A percentile compares a stretch with the other conserved stretches of the same genome.
phyloP scores from a whole-genome alignment of 306 rosid genomes.

The Mimosa pudica region DNA sequence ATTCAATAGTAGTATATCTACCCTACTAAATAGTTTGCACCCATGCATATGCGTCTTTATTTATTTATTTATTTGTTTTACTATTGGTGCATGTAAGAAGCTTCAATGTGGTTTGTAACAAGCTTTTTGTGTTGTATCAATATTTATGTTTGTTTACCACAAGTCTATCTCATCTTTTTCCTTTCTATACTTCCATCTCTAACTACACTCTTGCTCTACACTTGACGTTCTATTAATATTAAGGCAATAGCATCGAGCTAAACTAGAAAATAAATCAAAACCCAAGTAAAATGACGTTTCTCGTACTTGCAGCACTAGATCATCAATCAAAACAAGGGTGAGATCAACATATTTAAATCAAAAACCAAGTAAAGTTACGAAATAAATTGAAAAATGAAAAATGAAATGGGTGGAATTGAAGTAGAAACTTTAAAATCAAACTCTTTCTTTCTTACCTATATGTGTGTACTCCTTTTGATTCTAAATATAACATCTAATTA shows the following conservation, averaged over 20 bases:
- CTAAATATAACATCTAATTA: too few relatives aligned
- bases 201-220: neutral
- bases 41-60: neutral
- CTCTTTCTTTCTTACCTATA: neutral
- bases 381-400: neutral
- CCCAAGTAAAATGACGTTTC: neutral
- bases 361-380: neutral
- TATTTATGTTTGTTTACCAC: conserved; percentile 9
- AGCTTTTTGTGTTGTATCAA: neutral
- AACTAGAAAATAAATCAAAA: neutral
- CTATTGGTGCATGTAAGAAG: neutral
- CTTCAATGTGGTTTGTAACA: conserved; percentile 5
- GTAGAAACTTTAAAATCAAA: neutral
- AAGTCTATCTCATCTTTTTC: neutral
- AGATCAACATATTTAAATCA: neutral
- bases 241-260: neutral
- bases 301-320: neutral
- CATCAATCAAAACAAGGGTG: neutral
- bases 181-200: neutral
- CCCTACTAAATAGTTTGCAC: neutral
- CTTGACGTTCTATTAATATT: neutral
- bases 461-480: too few relatives aligned
- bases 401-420: neutral
- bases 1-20: neutral
- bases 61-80: neutral